These are phyloP conservation scores for Hypoxylon sp. DNA, from an alignment of 2,329 filamentous ascomycete genomes.

Conservation along the genomic window DNA sequence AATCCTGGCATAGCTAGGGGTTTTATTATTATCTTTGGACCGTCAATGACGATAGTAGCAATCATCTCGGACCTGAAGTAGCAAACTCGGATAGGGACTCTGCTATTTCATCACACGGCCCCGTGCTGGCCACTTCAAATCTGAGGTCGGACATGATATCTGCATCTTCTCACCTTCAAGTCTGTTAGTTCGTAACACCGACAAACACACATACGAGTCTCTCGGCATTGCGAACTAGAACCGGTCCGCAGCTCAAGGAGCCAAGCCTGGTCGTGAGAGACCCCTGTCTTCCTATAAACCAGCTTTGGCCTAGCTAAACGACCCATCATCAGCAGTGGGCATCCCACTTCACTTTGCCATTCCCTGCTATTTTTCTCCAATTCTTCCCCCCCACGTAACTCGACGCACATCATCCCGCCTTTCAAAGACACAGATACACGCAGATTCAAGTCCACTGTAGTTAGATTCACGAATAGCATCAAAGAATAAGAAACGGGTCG, in stretches of 20 bases:
- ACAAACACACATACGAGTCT: slow-evolving; percentile 17
- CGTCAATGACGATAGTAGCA: slow-evolving; percentile 33
- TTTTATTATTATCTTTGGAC: slow-evolving; percentile 27
- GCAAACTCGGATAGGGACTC: slow-evolving; percentile 8
- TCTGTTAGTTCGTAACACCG: slow-evolving; percentile 6
- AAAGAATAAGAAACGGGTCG: slow-evolving; percentile 5
- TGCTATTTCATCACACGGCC: slow-evolving; percentile 17
- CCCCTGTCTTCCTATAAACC: slow-evolving; percentile 33
- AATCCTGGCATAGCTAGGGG: slow-evolving; percentile 7
- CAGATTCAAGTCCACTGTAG: neutral
- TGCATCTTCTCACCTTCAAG: slow-evolving; percentile 10
- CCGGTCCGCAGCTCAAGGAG: slow-evolving; percentile 9
- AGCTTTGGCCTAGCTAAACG: slow-evolving; percentile 21
- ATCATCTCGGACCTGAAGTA: slow-evolving; percentile 16
- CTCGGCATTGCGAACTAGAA: slow-evolving; percentile 14
- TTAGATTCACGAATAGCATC: slow-evolving; percentile 13
- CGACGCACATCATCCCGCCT: slow-evolving; percentile 16
- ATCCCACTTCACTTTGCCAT: slow-evolving; percentile 27
- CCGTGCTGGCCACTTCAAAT: slow-evolving; percentile 3
- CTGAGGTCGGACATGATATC: slow-evolving; percentile 24
- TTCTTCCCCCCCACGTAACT: slow-evolving; percentile 22
- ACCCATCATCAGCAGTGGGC: slow-evolving; percentile 27
- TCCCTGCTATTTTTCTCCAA: slow-evolving; percentile 18
- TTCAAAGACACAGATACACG: slow-evolving; percentile 1
- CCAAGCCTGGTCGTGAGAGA: slow-evolving; percentile 19